Evolutionary conservation across 225 moss, liverwort and hornwort genomes (phyloP).

Genomic region (Polytrichum formosum): DNA sequence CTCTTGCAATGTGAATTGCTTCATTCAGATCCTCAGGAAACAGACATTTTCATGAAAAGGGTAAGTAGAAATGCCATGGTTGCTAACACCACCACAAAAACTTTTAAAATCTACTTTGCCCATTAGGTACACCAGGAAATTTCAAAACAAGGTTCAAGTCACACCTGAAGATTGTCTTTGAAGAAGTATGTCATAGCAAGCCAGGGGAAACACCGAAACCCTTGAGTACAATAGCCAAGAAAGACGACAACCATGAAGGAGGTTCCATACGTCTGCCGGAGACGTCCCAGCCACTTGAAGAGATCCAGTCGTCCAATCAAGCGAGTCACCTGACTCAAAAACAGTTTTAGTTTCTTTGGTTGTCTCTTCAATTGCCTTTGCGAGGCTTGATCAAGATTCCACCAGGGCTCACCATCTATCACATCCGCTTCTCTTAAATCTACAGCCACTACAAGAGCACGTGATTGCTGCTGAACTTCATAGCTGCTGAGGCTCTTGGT

Average conservation of each 20-base stretch:
- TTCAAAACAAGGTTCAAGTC: not conserved
- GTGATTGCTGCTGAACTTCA: not conserved
- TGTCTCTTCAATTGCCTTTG: conserved; percentile 2
- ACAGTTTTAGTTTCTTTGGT: conserved; percentile 10
- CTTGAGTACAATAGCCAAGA: conserved; percentile 76
- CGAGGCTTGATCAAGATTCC: conserved; percentile 1
- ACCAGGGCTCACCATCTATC: not conserved
- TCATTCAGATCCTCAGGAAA: not conserved
- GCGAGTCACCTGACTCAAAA: conserved; percentile 5
- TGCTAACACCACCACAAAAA: no score
- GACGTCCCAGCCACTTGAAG: conserved; percentile 47
- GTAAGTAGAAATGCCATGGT: no score
- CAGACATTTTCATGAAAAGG: no score
- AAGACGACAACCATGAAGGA: conserved; percentile 64
- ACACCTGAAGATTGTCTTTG: conserved; percentile 72
- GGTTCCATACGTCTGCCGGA: conserved; percentile 57
- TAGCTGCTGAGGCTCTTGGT: not conserved
- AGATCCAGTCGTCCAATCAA: conserved; percentile 19
- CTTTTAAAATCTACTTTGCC: not conserved
- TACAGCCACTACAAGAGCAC: conserved; percentile 18
- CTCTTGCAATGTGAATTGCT: not conserved
- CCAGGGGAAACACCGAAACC: conserved; percentile 91
- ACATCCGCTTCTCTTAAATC: conserved; percentile 18
- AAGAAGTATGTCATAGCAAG: conserved; percentile 70
- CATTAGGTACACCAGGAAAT: not conserved